Evolutionary conservation across 176 grass and related monocot species (phyloP).

Genomic region (Bolboschoenus planiculmis): DNA sequence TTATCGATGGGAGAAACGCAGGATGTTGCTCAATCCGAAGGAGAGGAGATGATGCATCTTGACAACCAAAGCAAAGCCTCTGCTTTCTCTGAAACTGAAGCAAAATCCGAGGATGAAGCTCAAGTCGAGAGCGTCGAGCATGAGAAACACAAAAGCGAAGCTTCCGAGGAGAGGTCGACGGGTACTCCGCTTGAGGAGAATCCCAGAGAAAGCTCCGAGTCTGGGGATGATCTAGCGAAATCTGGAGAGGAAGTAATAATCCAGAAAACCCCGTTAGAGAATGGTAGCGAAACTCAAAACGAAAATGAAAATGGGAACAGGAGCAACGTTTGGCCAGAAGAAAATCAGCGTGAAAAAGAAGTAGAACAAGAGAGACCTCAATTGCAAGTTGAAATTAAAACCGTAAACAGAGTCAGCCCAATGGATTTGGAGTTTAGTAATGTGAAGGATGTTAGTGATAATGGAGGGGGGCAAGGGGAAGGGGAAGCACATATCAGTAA

Average conservation of each 20-base stretch:
- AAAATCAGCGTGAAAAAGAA: background rate
- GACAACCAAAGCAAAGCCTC: background rate
- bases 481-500: background rate
- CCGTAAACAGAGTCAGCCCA: background rate
- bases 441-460: background rate
- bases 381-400: background rate
- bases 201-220: background rate
- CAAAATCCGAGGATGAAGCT: background rate
- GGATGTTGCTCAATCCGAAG: background rate
- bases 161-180: background rate
- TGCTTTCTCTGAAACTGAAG: background rate
- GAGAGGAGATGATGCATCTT: background rate
- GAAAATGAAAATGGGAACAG: background rate
- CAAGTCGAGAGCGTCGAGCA: background rate
- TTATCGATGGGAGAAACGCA: background rate
- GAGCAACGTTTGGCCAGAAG: background rate
- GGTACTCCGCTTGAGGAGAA: background rate
- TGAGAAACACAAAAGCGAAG: background rate
- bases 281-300: background rate
- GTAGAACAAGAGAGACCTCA: background rate
- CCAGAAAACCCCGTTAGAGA: background rate
- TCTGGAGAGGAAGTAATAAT: background rate
- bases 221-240: background rate
- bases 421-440: background rate
- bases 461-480: background rate